Conservation (phyloP, 148 eudicot species). For the Rhododendron ferrugineum region DNA sequence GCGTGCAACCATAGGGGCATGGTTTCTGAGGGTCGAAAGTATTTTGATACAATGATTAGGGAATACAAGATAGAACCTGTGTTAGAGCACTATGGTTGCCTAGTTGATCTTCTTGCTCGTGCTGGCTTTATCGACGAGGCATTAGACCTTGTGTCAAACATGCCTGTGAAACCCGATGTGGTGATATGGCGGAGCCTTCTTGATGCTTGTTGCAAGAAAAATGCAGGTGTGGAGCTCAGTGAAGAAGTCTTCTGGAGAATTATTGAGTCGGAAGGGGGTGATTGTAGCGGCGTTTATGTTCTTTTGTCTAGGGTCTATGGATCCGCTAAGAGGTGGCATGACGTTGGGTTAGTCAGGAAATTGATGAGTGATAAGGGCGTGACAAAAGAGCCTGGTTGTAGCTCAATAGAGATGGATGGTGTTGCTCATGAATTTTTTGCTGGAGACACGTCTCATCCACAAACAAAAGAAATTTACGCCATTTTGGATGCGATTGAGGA, state of each 20-base stretch:
- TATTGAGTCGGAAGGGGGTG: constrained; percentile 40
- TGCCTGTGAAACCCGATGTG: constrained; percentile 72
- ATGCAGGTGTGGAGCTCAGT: constrained; percentile 41
- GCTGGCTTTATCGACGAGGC: constrained; percentile 61
- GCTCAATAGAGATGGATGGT: constrained; percentile 59
- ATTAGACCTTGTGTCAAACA: constrained; percentile 42
- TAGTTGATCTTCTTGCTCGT: constrained; percentile 72
- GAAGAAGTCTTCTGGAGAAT: constrained; percentile 56
- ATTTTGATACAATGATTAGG: constrained; percentile 48
- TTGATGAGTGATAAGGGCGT: constrained; percentile 61
- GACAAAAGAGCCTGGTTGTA: constrained; percentile 71
- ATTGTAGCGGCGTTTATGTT: constrained; percentile 55
- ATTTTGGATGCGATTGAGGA: constrained; percentile 42
- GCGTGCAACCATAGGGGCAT: constrained; percentile 71
- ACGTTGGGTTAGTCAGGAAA: constrained; percentile 60
- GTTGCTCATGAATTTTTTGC: constrained; percentile 59
- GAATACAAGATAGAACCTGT: constrained; percentile 54
- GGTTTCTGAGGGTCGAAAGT: constrained; percentile 49
- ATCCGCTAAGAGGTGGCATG: constrained; percentile 57
- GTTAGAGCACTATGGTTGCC: constrained; percentile 74
- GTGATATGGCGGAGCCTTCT: constrained; percentile 82
- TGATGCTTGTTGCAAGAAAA: constrained; percentile 64
- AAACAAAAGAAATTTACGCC: constrained; percentile 33
- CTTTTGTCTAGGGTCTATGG: constrained; percentile 70
- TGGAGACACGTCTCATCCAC: constrained; percentile 58